Evolutionary conservation across 1,139 yeast species (phyloP), one percentile per base, ranked within the genome.

Genomic region (Magnusiomyces clavatus): DNA sequence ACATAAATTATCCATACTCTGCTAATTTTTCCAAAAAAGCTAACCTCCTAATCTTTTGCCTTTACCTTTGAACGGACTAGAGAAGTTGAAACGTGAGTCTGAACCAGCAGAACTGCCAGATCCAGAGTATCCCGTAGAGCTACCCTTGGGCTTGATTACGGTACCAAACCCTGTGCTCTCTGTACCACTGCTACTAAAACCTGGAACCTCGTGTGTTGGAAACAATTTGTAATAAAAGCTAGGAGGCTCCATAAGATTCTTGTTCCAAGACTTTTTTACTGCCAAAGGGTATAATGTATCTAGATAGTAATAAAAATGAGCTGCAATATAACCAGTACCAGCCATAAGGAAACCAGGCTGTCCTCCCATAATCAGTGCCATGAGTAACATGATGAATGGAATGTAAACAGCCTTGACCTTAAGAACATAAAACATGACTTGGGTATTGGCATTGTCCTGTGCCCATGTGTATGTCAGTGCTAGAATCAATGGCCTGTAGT

Each of bases 391-490:
- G 41, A 68, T 60, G 29, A 64, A 58, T 2, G 75, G 73, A 20
- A 68, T 55, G 51, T 63, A 69, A 47, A 60, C 58, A 14, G 71
- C 67, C 54, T 63, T 61, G 50, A 69, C 54, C 24, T 59, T 60
- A 50, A 71, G 54, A 47, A 71, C 64, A 47, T 61, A 55, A 43
- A 69, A 63, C 16, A 57, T 58, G 37, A 61, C 66, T 41, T 53
- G 60, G 20, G 57, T 58, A 41, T 63, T 58, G 13, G 67, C 66
- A 46, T 63, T 59, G 35, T 67, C 69, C 56, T 70, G 74, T 10
- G 70, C 66, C 68, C 70, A 62, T 2, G 72, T 68, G 54, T 69
- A 70, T 1, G 66, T 55, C 50, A 71, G 48, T 2, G 73, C 71
- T 50, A 62, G 52, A 16, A 55, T 47, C 40, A 63, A 49, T 12